Conservation (phyloP, 768 basidiomycete species). For the Collybiopsis confluens region DNA sequence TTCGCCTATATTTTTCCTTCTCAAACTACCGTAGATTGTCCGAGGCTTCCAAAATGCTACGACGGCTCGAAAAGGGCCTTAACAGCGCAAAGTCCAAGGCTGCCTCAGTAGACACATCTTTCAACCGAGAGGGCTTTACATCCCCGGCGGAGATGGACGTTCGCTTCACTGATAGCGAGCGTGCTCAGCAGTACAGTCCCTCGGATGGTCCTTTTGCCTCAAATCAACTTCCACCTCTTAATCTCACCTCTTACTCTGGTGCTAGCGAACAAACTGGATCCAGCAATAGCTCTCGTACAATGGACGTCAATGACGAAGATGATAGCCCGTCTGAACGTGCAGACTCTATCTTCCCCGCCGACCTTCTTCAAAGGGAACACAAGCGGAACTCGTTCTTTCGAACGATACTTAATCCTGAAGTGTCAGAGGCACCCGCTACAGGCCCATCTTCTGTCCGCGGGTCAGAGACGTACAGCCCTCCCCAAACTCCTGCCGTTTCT, state of each 20-base stretch:
- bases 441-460: slow-evolving; percentile 27
- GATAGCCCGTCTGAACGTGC: slow-evolving; percentile 59
- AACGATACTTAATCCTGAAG: slow-evolving; percentile 74
- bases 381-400: slow-evolving; percentile 75
- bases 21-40: slow-evolving; percentile 51
- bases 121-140: slow-evolving; percentile 7
- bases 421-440: slow-evolving; percentile 28
- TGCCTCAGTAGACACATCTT: slow-evolving; percentile 29
- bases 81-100: slow-evolving; percentile 75
- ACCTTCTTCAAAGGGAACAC: slow-evolving; percentile 69
- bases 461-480: slow-evolving; percentile 35
- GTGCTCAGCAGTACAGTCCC: slow-evolving; percentile 10
- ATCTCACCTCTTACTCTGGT: slow-evolving; percentile 27
- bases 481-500: slow-evolving; percentile 33
- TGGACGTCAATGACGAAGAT: slow-evolving; percentile 48
- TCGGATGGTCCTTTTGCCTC: slow-evolving; percentile 32
- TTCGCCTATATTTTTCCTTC: slow-evolving; percentile 12
- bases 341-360: slow-evolving; percentile 57
- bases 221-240: slow-evolving; percentile 48
- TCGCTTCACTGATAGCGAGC: slow-evolving; percentile 26
- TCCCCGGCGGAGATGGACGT: slow-evolving; percentile 12
- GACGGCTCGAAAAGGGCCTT: slow-evolving; percentile 79
- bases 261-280: slow-evolving; percentile 32
- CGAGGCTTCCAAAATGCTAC: slow-evolving; percentile 86
- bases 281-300: slow-evolving; percentile 32